Percentiles rank a stretch among this genome's conserved stretches.
Conservation (phyloP, 495 filamentous ascomycete genomes). For the Tetracladium marchalianum region DNA sequence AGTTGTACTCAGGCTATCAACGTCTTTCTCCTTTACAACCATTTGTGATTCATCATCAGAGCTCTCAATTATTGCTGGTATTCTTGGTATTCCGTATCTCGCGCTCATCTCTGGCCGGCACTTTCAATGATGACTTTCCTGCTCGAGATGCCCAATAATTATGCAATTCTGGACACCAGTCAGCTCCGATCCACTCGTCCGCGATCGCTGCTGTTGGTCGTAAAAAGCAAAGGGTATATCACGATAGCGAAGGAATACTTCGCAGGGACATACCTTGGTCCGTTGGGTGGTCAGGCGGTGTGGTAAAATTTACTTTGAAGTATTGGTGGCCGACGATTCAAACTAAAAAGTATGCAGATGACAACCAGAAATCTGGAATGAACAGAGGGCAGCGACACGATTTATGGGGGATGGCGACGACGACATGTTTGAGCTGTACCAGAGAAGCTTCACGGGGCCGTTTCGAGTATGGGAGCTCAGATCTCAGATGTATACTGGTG, state of each 20-base stretch:
- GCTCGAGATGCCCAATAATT: no score
- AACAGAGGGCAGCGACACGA: not conserved
- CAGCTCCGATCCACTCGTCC: not conserved
- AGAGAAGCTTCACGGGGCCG: not conserved
- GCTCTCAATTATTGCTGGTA: slow-evolving; percentile 14
- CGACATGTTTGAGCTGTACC: slow-evolving; percentile 1
- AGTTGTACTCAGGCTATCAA: not conserved
- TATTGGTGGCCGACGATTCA: not conserved
- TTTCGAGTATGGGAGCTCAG: slow-evolving; percentile 4
- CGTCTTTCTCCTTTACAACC: slow-evolving; percentile 3
- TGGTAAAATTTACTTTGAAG: not conserved
- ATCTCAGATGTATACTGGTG: no score
- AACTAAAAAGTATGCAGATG: not conserved
- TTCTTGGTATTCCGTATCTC: slow-evolving; percentile 9
- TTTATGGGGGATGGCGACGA: slow-evolving; percentile 1
- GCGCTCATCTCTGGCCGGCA: slow-evolving; percentile 10
- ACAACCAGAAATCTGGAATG: not conserved
- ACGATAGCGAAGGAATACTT: not conserved
- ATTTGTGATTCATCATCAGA: slow-evolving; percentile 13
- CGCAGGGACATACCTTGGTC: slow-evolving; percentile 4
- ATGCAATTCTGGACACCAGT: not conserved
- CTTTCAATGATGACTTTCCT: not conserved
- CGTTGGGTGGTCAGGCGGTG: slow-evolving; percentile 6
- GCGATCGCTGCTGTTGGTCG: not conserved
- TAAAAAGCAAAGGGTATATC: slow-evolving; percentile 7